These are phyloP conservation scores for Iris macrosiphon DNA, from an alignment of 106 monocot genomes.

Conservation along the genomic window DNA sequence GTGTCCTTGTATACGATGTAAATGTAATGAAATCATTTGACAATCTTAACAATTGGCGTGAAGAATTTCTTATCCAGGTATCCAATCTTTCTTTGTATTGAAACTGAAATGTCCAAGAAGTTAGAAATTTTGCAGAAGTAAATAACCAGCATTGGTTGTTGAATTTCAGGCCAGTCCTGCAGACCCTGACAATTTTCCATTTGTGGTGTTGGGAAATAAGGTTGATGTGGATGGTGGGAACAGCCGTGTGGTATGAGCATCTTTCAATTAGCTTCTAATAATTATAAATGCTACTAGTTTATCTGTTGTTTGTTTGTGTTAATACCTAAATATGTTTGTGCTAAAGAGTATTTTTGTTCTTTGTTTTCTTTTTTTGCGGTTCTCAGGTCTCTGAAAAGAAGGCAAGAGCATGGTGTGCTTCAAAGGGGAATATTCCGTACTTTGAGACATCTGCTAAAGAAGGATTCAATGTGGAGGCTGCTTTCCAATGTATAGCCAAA, in stretches of 20 bases:
- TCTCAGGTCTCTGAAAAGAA: conserved; percentile 82
- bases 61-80: conserved; percentile 68
- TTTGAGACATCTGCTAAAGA: conserved; percentile 95
- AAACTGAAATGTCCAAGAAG: neutral
- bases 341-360: too few relatives aligned
- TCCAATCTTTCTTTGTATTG: neutral
- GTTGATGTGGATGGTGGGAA: conserved; percentile 74
- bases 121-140: neutral
- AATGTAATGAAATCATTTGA: conserved; percentile 84
- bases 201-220: conserved; percentile 77
- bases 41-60: conserved; percentile 80
- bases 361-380: conserved; percentile 1
- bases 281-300: neutral
- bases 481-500: conserved; percentile 73
- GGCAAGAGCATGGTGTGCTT: conserved; percentile 74
- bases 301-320: neutral
- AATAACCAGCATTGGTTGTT: neutral
- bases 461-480: conserved; percentile 82
- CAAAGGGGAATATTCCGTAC: conserved; percentile 84
- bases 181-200: conserved; percentile 72
- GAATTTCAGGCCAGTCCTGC: conserved; percentile 58
- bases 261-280: neutral
- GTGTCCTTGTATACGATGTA: conserved; percentile 91
- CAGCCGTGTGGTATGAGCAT: conserved; percentile 50
- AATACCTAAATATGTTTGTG: too few relatives aligned